Evolutionary conservation across 257 asterid genomes (phyloP).

Genomic region (Solanum chiquidenum): DNA sequence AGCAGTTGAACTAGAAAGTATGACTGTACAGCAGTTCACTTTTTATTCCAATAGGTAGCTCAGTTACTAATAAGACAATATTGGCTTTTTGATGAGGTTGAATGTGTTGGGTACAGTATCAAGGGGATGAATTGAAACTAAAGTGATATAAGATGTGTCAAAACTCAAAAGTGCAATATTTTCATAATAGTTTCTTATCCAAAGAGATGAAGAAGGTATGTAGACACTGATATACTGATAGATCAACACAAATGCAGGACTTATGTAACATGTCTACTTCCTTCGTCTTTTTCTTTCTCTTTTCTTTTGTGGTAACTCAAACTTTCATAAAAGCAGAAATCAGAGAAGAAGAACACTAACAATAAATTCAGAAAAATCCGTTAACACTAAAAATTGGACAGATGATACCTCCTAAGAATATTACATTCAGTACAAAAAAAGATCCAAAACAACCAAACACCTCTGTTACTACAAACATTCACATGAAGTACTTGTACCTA

Average conservation of each 20-base stretch:
- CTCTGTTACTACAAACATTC: neutral
- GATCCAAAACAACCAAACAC: neutral
- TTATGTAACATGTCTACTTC: neutral
- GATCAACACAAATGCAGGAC: neutral
- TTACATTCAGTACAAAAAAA: neutral
- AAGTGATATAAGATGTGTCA: neutral
- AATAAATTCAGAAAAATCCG: neutral
- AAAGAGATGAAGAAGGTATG: neutral
- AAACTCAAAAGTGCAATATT: neutral
- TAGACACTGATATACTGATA: neutral
- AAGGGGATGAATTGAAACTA: neutral
- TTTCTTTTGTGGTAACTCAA: neutral
- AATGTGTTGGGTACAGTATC: neutral
- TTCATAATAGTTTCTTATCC: neutral
- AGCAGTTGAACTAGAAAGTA: neutral
- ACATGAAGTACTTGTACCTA: neutral
- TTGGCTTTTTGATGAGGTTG: neutral
- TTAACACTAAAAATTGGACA: neutral
- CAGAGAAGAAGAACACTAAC: neutral
- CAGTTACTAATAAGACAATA: neutral
- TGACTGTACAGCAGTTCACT: neutral
- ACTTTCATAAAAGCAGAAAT: neutral
- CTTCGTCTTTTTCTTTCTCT: neutral
- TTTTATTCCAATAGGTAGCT: neutral
- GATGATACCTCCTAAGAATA: neutral